Evolutionary conservation across 2,329 filamentous ascomycete species (phyloP), one percentile per base, ranked within the genome.

Genomic region (Penicillium olsonii): DNA sequence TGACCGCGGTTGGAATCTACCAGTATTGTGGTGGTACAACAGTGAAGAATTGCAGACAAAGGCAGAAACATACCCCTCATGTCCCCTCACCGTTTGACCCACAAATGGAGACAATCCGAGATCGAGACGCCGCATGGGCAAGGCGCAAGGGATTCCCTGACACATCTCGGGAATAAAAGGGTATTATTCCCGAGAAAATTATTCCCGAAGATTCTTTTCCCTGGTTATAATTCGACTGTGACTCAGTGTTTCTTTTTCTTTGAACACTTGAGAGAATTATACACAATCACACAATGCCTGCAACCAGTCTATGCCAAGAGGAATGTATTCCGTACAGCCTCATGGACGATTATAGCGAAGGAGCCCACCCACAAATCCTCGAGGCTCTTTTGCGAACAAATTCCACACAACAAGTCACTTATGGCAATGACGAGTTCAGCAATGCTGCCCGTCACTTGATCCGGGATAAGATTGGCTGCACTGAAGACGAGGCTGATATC

Each of bases 291-390:
- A 14, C 11, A 38, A 62, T 62, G 58, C 58, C 58, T 8, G 54
- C 59, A 43, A 58, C 59, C 33, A 61, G 53, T 45, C 45, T 62
- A 15, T 61, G 58, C 52, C 59, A 61, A 54, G 59, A 63, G 51
- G 44, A 52, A 47, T 49, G 57, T 18, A 54, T 56, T 52, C 60
- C 55, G 48, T 79, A 78, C 57, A 77, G 75, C 60, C 75, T 80
- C 48, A 67, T 76, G 39, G 77, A 80, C 55, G 77, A 80, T 54
- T 80, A 80, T 57, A 77, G 75, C 60, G 77, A 80, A 50, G 78
- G 77, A 29, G 77, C 76, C 0, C 78, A 80, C 51, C 77, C 78
- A 5, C 67, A 70, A n/a, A 63, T 80, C 3, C 69, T 80, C 22
- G 70, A 78, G 37, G 75, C 77, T 9, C 65, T 80, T 2, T 57